Percentiles rank a stretch among this genome's conserved stretches.
phyloP scores from a whole-genome alignment of 345 rosid species.

The Pistacia integerrima region DNA sequence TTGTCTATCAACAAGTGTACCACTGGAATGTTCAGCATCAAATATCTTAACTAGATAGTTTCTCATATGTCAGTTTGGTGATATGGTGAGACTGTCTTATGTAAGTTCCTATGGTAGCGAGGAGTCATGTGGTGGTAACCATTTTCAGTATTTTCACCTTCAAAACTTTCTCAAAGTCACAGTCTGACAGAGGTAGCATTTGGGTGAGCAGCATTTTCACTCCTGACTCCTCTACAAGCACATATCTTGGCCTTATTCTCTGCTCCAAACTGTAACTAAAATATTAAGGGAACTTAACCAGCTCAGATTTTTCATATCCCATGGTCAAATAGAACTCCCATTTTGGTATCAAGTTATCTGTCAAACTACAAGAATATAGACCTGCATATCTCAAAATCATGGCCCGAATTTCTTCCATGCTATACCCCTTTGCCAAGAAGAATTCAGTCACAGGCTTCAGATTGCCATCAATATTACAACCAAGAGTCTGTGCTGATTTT shows the following conservation, averaged over 20 bases:
- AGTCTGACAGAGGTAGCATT: constrained; percentile 33
- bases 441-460: constrained; percentile 46
- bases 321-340: constrained; percentile 37
- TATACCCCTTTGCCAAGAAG: constrained; percentile 44
- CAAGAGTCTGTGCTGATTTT: constrained; percentile 44
- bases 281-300: neutral
- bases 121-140: neutral
- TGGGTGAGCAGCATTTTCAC: constrained; percentile 39
- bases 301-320: constrained; percentile 41
- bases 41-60: no score
- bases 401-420: constrained; percentile 8
- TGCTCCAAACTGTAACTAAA: neutral
- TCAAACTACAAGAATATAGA: constrained; percentile 42
- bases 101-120: neutral
- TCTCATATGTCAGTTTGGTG: no score
- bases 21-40: no score
- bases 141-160: constrained; percentile 23
- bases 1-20: no score
- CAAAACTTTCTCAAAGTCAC: constrained; percentile 36
- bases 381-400: constrained; percentile 39
- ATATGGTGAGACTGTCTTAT: neutral
- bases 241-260: constrained; percentile 41
- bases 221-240: constrained; percentile 36
- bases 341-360: constrained; percentile 28
- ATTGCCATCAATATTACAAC: constrained; percentile 40